A percentile compares a stretch with the other conserved stretches of the same genome.
Evolutionary conservation across 805 yeast genomes (phyloP).

Genomic region (Ogataea kodamae): DNA sequence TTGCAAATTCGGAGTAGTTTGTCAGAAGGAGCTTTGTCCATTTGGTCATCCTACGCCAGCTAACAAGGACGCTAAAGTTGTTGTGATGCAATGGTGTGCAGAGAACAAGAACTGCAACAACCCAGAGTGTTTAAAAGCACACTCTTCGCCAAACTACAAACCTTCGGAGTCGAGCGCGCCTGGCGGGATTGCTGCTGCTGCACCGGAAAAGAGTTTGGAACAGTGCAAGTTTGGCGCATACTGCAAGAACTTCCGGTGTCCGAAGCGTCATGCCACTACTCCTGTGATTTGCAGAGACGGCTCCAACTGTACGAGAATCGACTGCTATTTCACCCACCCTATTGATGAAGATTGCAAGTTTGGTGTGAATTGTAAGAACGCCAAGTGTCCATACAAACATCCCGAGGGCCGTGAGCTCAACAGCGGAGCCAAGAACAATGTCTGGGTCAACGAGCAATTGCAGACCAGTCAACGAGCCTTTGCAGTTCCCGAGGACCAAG

Average conservation of each 20-base stretch:
- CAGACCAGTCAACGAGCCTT: conserved; percentile 60
- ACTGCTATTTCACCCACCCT: conserved; percentile 84
- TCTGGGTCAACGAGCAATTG: conserved; percentile 32
- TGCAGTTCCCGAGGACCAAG: conserved; percentile 74
- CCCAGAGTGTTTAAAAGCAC: conserved; percentile 65
- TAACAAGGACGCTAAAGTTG: conserved; percentile 67
- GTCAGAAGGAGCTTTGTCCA: conserved; percentile 77
- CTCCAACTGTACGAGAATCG: conserved; percentile 67
- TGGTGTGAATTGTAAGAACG: conserved; percentile 70
- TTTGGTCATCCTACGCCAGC: conserved; percentile 93
- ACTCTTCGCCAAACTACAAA: conserved; percentile 65
- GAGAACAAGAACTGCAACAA: conserved; percentile 63
- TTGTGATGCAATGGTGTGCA: conserved; percentile 71
- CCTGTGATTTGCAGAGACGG: conserved; percentile 80
- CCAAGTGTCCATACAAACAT: conserved; percentile 69
- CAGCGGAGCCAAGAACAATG: conserved; percentile 28
- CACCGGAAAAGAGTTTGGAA: conserved; percentile 55
- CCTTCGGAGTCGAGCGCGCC: conserved; percentile 23
- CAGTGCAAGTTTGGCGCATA: conserved; percentile 76
- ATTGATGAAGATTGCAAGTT: conserved; percentile 75
- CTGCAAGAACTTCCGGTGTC: conserved; percentile 77
- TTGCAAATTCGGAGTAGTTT: conserved; percentile 74
- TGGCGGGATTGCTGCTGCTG: conserved; percentile 5
- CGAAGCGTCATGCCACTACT: conserved; percentile 79
- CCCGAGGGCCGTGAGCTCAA: conserved; percentile 65